These are phyloP conservation scores for Diaporthe australafricana DNA, from an alignment of 2,329 filamentous ascomycete species.

Conservation along the genomic window DNA sequence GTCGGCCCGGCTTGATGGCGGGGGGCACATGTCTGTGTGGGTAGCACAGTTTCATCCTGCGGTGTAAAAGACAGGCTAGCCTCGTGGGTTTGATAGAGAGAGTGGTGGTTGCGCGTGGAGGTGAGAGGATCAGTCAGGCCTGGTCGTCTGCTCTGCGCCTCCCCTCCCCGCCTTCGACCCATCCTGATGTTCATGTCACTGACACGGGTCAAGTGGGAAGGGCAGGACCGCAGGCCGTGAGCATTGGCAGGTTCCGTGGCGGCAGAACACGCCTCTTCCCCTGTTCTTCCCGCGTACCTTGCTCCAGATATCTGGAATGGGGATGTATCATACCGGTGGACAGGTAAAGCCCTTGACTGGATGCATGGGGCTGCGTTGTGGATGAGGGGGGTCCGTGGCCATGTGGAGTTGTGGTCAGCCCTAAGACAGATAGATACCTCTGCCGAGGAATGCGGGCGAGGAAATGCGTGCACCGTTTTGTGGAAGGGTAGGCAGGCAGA, in stretches of 20 bases:
- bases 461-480: slow-evolving; percentile 18
- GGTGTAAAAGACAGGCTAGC: not conserved
- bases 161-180: not conserved
- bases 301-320: not conserved
- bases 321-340: slow-evolving; percentile 18
- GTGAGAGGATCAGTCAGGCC: slow-evolving; percentile 1
- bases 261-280: not conserved
- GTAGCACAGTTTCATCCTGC: slow-evolving; percentile 29
- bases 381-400: not conserved
- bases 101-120: not conserved
- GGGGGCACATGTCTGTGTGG: slow-evolving; percentile 8
- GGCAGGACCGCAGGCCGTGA: not conserved
- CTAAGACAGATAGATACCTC: slow-evolving; percentile 18
- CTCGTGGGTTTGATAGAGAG: not conserved
- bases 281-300: not conserved
- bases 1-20: slow-evolving; percentile 19
- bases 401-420: slow-evolving; percentile 29
- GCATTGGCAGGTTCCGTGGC: slow-evolving; percentile 1
- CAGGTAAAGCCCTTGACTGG: slow-evolving; percentile 32
- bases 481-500: slow-evolving; percentile 7
- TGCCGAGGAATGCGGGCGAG: slow-evolving; percentile 26
- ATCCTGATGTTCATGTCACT: not conserved
- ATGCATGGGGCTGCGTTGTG: not conserved
- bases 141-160: slow-evolving; percentile 7
- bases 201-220: not conserved